Base-by-base conservation (phyloP, 306 rosid species). In the Cicer judaicum region DNA sequence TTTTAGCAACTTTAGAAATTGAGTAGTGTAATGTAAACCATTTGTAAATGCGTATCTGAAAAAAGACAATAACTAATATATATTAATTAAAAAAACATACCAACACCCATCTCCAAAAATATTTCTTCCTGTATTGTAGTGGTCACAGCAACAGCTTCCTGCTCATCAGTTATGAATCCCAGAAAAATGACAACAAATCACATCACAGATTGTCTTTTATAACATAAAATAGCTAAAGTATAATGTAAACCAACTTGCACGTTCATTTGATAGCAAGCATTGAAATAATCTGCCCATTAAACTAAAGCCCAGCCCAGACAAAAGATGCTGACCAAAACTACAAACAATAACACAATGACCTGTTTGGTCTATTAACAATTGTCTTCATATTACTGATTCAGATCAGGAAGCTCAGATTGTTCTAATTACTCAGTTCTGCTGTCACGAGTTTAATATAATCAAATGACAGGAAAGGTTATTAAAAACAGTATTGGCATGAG, bases 101-200 rank as follows among this genome's bases (percentile, higher is more conserved):
- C 96, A 78, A 93, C 77, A 46, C 92, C 97, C 96, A 93, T 91
- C 79, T 93, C 97, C 56, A 79, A 39, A 81, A 93, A 73, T 64
- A 91, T 88, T 88, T 91, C 98, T 80, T 93, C 93, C 78, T 91
- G 93, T 73, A 93, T 85, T 34, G 91, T 84, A 62, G 98, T 93
- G 71, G 93, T 91, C 59, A 87, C 87, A 72, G 93, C 98, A 15
- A 91, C 97, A 73, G 96, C 93, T 84, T 91, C 96, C 98, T 93
- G 89, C 81, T 13, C 77, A 76, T 44, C 42, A 49, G 64, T 75
- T 1, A 61, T 7, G 12, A 14, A 29, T 69, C 70, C 65, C 68
- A 72, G 76, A 7, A 68, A 65, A 49, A 75, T 42, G 13, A 74
- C 34, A 77, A 67, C 19, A 43, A 54, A 67, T 64, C 49, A 46